These are phyloP conservation scores for Botryotinia convoluta DNA, from an alignment of 2,329 filamentous ascomycete genomes.

Conservation along the genomic window DNA sequence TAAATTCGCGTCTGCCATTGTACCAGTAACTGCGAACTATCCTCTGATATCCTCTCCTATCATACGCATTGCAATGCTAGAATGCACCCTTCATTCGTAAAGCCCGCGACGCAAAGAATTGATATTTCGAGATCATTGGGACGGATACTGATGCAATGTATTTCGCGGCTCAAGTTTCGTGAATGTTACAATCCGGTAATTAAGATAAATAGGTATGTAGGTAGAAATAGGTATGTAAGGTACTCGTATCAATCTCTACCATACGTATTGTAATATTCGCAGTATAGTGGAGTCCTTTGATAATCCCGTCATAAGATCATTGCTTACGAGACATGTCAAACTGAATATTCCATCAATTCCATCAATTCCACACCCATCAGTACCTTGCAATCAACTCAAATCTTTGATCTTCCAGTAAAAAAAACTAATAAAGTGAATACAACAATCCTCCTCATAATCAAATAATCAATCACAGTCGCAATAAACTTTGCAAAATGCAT, in stretches of 20 bases:
- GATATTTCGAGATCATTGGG: not conserved
- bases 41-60: not conserved
- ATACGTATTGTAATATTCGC: not conserved
- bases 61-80: not conserved
- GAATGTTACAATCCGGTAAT: not conserved
- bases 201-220: not conserved
- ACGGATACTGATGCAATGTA: not conserved
- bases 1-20: not conserved
- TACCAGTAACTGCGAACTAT: not conserved
- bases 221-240: not conserved
- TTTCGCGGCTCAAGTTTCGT: constrained; percentile 13
- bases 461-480: not conserved
- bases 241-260: not conserved
- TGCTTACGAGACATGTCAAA: not conserved
- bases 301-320: constrained; percentile 4
- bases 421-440: not conserved
- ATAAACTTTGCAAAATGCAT: not conserved
- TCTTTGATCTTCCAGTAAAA: not conserved
- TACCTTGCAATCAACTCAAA: not conserved
- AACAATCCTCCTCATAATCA: not conserved
- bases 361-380: not conserved
- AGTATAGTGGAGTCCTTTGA: not conserved
- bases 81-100: not conserved
- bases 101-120: not conserved
- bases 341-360: not conserved